phyloP scores from a whole-genome alignment of 148 eudicot species.

The Chenopodium suecicum region DNA sequence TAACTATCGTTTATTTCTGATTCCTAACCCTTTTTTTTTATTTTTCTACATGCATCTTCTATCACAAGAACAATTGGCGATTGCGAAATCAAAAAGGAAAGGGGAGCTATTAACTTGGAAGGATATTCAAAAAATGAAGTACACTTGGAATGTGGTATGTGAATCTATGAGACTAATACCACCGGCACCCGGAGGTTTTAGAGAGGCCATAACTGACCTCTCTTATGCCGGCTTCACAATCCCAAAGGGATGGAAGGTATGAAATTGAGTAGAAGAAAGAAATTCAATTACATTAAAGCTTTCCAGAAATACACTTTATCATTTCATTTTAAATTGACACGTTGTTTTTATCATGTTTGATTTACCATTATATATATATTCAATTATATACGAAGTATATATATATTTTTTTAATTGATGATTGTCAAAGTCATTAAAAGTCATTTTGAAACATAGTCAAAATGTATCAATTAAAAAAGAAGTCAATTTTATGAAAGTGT shows the following conservation, averaged over 20 bases:
- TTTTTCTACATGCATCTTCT: neutral
- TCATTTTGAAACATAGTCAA: no score
- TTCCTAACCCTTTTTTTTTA: neutral
- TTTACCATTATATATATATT: no score
- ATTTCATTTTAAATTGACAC: no score
- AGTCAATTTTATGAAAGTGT: no score
- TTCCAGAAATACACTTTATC: no score
- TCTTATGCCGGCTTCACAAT: slow-evolving; percentile 27
- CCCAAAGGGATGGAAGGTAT: slow-evolving; percentile 40
- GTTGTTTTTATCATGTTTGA: no score
- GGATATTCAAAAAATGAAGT: slow-evolving; percentile 36
- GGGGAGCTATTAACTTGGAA: slow-evolving; percentile 14
- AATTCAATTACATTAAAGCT: no score
- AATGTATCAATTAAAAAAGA: no score
- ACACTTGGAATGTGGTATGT: slow-evolving; percentile 38
- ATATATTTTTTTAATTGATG: no score
- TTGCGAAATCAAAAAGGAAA: neutral
- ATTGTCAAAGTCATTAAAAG: no score
- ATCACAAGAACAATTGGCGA: slow-evolving; percentile 13
- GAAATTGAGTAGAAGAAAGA: neutral
- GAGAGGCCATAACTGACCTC: slow-evolving; percentile 28
- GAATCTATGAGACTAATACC: slow-evolving; percentile 33
- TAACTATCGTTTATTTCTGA: no score
- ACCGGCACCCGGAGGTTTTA: slow-evolving; percentile 28
- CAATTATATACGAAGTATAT: no score